Percentiles rank a stretch among this genome's conserved stretches.
phyloP scores from a whole-genome alignment of 73 alveolate genomes.

The Paramecium octaurelia region DNA sequence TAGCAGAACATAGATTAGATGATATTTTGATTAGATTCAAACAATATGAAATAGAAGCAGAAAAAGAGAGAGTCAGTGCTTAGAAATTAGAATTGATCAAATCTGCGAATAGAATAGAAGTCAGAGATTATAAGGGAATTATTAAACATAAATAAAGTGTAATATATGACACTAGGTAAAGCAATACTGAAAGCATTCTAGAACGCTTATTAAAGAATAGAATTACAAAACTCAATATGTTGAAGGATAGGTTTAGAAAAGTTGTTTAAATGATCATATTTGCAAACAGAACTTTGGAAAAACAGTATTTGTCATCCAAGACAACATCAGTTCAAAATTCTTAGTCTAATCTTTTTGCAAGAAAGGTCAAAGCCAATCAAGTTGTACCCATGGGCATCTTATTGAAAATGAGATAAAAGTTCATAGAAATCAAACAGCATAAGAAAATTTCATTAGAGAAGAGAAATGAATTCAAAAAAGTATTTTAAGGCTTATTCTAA shows the following conservation, averaged over 20 bases:
- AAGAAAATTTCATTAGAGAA: not conserved
- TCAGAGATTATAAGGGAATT: not conserved
- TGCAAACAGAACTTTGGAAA: slow-evolving; percentile 31
- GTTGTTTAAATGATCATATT: slow-evolving; percentile 7
- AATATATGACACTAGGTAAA: not conserved
- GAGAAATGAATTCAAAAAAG: not conserved
- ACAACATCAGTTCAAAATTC: not conserved
- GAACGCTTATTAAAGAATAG: not conserved
- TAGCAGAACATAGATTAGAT: not conserved
- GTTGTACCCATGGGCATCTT: not conserved
- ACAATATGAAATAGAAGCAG: not conserved
- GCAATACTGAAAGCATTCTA: not conserved
- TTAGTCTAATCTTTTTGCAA: not conserved
- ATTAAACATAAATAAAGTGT: not conserved
- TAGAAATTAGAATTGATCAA: not conserved
- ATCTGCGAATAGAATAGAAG: slow-evolving; percentile 14
- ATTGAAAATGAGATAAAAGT: not conserved
- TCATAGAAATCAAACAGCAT: not conserved
- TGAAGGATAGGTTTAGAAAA: not conserved
- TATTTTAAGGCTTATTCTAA: not conserved
- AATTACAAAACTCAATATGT: not conserved
- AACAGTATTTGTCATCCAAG: not conserved
- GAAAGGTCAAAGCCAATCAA: not conserved
- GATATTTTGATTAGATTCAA: not conserved
- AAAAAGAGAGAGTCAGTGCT: not conserved